These are phyloP conservation scores for Ophiostoma perfectum DNA, from an alignment of 2,329 filamentous ascomycete species.

Conservation along the genomic window DNA sequence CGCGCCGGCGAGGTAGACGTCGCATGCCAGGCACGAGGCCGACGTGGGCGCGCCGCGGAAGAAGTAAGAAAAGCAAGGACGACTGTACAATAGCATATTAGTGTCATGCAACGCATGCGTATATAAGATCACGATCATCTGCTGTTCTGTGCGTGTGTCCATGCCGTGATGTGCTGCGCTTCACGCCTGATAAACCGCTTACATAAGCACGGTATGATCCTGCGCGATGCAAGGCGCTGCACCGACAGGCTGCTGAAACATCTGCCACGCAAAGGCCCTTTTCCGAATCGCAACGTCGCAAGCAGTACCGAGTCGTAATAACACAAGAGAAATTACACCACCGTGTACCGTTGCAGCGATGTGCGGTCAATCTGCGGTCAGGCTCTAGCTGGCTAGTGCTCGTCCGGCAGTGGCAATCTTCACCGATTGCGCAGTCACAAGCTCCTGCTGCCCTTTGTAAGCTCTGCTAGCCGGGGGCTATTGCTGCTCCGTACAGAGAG, in stretches of 20 bases:
- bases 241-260: slow-evolving; percentile 5
- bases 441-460: slow-evolving; percentile 3
- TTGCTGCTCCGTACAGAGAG: background rate
- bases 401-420: background rate
- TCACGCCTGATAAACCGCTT: background rate
- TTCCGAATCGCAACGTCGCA: no score
- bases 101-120: background rate
- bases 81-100: slow-evolving; percentile 10
- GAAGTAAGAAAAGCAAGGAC: background rate
- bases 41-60: background rate
- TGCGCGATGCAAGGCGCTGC: background rate
- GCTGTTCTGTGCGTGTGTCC: background rate
- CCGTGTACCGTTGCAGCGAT: no score
- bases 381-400: no score
- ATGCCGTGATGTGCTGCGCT: background rate
- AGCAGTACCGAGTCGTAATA: no score
- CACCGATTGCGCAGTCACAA: slow-evolving; percentile 5
- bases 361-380: no score
- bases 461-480: slow-evolving; percentile 3
- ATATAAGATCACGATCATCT: slow-evolving; percentile 8
- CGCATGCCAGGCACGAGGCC: background rate
- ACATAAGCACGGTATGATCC: background rate
- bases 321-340: no score
- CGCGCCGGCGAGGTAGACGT: slow-evolving; percentile 1
- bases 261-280: background rate